Conservation (phyloP, 2,329 filamentous ascomycete genomes). For the Teratosphaeria viscida region DNA sequence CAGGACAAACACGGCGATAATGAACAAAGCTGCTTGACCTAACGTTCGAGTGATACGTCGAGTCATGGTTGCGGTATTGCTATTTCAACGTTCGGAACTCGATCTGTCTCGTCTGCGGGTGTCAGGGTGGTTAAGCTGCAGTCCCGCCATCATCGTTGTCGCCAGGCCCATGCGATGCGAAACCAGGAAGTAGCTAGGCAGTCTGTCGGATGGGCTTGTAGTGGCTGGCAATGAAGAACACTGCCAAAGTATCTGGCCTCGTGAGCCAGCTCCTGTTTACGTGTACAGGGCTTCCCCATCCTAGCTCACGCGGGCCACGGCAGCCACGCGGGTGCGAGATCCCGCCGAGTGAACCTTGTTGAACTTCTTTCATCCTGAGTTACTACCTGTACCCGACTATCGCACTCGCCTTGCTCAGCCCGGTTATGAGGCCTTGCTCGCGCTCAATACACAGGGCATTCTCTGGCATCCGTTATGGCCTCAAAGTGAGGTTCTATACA, state of each 20-base stretch:
- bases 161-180: not conserved
- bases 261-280: not conserved
- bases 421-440: not conserved
- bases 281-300: not conserved
- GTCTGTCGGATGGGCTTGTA: not conserved
- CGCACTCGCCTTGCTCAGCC: not conserved
- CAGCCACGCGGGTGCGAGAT: not conserved
- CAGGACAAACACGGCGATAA: slow-evolving; percentile 53
- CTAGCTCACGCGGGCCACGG: too few relatives aligned
- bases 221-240: not conserved
- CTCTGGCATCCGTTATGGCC: not conserved
- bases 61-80: slow-evolving; percentile 3
- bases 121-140: not conserved
- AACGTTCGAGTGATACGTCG: slow-evolving; percentile 46
- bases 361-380: not conserved
- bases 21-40: slow-evolving; percentile 61
- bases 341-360: not conserved
- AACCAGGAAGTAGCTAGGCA: not conserved
- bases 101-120: not conserved
- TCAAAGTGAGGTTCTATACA: not conserved
- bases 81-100: not conserved
- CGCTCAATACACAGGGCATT: not conserved
- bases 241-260: not conserved
- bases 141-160: not conserved
- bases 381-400: not conserved